Conservation (phyloP, 176 grass and related monocot genomes). For the Secale cereale region DNA sequence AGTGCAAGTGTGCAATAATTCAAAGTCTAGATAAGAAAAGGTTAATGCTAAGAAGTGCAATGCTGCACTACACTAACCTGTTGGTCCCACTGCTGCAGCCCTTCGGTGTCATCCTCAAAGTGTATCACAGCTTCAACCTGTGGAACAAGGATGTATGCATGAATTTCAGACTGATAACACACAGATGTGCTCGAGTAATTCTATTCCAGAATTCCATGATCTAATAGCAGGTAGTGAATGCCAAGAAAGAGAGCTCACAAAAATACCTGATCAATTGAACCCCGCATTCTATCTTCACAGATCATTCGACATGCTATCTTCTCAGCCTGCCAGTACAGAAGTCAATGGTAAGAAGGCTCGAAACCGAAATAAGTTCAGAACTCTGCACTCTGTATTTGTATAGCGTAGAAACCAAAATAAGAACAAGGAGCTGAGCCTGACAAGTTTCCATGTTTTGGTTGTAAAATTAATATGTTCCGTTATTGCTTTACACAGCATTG, state of each 20-base stretch:
- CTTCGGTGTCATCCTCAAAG: constrained; percentile 97
- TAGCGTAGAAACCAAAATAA: not conserved
- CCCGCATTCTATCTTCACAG: constrained; percentile 92
- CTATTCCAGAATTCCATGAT: not conserved
- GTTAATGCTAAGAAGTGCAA: not conserved
- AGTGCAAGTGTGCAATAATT: not conserved
- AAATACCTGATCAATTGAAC: constrained; percentile 92
- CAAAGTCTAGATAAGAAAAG: no score
- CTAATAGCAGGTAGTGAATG: not conserved
- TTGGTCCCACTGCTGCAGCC: constrained; percentile 94
- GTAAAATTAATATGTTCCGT: not conserved
- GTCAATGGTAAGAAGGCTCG: not conserved
- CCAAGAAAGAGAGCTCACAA: not conserved
- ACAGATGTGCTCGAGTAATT: not conserved
- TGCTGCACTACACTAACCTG: constrained; percentile 56
- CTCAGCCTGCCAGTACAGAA: constrained; percentile 64
- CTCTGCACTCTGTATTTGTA: not conserved
- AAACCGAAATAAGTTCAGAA: not conserved
- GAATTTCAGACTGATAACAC: not conserved
- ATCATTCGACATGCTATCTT: constrained; percentile 99
- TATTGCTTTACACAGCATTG: not conserved
- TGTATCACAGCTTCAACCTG: constrained; percentile 98
- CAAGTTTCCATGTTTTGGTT: not conserved
- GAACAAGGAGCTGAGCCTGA: not conserved
- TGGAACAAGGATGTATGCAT: not conserved